Conservation (phyloP, 208 protist species). For the Entamoeba dispar region DNA sequence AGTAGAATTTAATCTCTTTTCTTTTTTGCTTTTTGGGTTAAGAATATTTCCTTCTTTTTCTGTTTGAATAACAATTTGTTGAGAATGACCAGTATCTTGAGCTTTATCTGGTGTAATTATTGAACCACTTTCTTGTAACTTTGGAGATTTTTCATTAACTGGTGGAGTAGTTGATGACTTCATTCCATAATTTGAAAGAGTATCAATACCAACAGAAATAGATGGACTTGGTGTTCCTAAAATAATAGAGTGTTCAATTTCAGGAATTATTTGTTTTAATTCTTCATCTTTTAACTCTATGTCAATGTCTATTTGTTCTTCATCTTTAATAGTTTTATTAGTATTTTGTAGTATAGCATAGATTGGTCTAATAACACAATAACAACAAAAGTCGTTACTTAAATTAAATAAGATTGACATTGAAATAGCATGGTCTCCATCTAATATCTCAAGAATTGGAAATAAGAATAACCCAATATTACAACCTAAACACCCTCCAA, state of each 20-base stretch:
- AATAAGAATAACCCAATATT: background rate
- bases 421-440: background rate
- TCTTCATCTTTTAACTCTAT: background rate
- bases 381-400: background rate
- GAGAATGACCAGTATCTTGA: background rate
- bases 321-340: background rate
- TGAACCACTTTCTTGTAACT: background rate
- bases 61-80: background rate
- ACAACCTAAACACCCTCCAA: background rate
- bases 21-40: background rate
- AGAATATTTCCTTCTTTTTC: background rate
- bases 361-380: background rate
- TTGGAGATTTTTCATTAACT: background rate
- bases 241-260: no score
- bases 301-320: background rate
- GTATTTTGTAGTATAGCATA: background rate
- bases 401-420: background rate
- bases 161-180: background rate
- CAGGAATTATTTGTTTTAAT: no score
- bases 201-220: background rate
- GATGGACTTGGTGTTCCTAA: background rate
- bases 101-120: background rate
- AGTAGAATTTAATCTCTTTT: background rate
- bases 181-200: background rate
- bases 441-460: background rate